These are phyloP conservation scores for Hypholoma fasciculare DNA, from an alignment of 768 basidiomycete species.

Conservation along the genomic window DNA sequence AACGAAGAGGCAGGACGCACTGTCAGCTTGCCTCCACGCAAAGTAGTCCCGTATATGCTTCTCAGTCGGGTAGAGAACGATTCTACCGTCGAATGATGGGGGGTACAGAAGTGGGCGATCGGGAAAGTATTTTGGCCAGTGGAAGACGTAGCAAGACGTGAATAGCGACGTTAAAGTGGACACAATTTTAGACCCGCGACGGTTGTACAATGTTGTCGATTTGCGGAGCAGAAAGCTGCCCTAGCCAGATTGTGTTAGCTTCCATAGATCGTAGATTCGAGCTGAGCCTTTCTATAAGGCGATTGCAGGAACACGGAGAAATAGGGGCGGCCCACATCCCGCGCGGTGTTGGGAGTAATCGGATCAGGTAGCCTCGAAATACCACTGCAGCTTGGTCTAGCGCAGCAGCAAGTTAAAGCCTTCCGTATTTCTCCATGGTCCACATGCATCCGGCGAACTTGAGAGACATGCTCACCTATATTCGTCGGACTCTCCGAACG, in stretches of 20 bases:
- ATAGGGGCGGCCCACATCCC: not conserved
- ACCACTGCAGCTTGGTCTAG: too few relatives aligned
- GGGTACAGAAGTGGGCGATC: slow-evolving; percentile 72
- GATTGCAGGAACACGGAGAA: not conserved
- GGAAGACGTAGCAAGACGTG: slow-evolving; percentile 86
- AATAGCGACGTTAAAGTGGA: slow-evolving; percentile 84
- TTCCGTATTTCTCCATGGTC: not conserved
- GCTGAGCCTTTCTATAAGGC: not conserved
- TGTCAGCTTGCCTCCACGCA: slow-evolving; percentile 94
- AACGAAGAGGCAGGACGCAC: slow-evolving; percentile 50
- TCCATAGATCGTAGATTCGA: not conserved
- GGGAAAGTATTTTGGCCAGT: slow-evolving; percentile 83
- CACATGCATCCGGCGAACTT: not conserved
- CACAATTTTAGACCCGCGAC: slow-evolving; percentile 84
- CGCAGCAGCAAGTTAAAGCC: not conserved
- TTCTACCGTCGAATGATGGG: slow-evolving; percentile 91
- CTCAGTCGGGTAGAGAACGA: slow-evolving; percentile 76
- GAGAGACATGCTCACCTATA: slow-evolving; percentile 63
- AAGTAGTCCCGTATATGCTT: slow-evolving; percentile 88
- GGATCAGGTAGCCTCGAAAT: too few relatives aligned
- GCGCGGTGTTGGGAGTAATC: too few relatives aligned
- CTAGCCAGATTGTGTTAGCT: slow-evolving; percentile 12
- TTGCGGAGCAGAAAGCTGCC: slow-evolving; percentile 84
- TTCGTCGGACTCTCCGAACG: slow-evolving; percentile 96
- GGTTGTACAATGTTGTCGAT: slow-evolving; percentile 76